These are phyloP conservation scores for Evernia prunastri DNA, from an alignment of 495 filamentous ascomycete genomes.

Conservation along the genomic window DNA sequence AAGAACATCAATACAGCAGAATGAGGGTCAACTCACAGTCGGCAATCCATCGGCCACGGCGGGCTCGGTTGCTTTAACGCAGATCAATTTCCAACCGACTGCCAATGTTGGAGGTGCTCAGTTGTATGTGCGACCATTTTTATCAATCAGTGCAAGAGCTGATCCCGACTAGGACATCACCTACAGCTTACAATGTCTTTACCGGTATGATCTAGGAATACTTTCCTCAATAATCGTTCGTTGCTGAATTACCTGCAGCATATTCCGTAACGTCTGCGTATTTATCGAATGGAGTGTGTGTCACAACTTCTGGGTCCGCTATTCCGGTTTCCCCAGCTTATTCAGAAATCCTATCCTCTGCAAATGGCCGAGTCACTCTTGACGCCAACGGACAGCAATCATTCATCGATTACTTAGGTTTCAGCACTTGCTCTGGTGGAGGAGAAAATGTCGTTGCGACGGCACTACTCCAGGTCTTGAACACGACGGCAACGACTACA, in stretches of 20 bases:
- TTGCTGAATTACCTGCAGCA: constrained; percentile 7
- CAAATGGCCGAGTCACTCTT: constrained; percentile 20
- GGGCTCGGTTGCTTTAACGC: constrained; percentile 17
- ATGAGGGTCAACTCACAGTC: constrained; percentile 22
- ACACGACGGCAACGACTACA: constrained; percentile 22
- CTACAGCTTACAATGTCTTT: constrained; percentile 29
- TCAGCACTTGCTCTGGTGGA: constrained; percentile 23
- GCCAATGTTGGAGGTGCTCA: constrained; percentile 22
- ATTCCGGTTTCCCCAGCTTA: constrained; percentile 19
- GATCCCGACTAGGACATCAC: constrained; percentile 21
- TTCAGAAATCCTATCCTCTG: constrained; percentile 22
- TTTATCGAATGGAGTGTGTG: constrained; percentile 16
- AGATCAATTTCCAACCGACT: constrained; percentile 19
- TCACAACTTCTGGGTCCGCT: constrained; percentile 15
- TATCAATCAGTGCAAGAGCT: neutral
- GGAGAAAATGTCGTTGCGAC: constrained; percentile 16
- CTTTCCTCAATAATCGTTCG: neutral
- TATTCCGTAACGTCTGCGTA: constrained; percentile 23
- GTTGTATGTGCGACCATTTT: constrained; percentile 16
- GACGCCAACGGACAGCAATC: constrained; percentile 21
- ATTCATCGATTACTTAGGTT: constrained; percentile 22
- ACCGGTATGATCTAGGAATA: constrained; percentile 12
- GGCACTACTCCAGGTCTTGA: constrained; percentile 20
- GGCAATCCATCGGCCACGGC: constrained; percentile 11
- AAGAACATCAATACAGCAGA: constrained; percentile 22